Evolutionary conservation across 2,329 filamentous ascomycete genomes (phyloP).

Genomic region (Pseudogymnoascus verrucosus): DNA sequence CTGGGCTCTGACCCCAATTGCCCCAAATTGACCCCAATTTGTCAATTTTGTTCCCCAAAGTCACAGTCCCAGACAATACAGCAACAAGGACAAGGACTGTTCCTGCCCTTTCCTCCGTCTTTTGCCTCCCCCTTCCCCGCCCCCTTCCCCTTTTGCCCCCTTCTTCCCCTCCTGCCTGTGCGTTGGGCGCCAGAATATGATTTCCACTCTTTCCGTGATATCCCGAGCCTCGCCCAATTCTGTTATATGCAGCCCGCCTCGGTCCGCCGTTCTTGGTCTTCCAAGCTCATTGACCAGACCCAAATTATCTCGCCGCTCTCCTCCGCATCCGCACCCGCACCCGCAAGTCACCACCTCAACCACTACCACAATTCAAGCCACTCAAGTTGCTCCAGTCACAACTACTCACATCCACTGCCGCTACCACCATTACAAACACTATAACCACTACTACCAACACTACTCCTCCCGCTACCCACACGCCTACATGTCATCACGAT

Average conservation of each 20-base stretch:
- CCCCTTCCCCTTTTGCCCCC: background rate
- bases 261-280: background rate
- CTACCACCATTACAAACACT: background rate
- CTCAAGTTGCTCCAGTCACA: background rate
- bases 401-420: background rate
- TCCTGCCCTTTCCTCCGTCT: background rate
- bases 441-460: background rate
- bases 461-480: background rate
- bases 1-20: background rate
- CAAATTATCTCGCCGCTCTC: background rate
- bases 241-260: background rate
- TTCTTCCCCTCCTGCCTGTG: background rate
- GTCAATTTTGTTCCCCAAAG: background rate
- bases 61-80: no score
- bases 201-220: constrained; percentile 1
- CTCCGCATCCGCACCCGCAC: background rate
- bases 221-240: background rate
- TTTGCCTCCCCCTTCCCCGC: background rate
- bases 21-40: background rate
- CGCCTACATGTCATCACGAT: constrained; percentile 1
- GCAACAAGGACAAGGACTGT: background rate
- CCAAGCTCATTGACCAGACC: constrained; percentile 7
- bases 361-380: background rate
- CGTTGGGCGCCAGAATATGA: background rate
- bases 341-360: background rate